phyloP scores from a whole-genome alignment of 169 alveolate genomes.

The Plasmodium sp. region DNA sequence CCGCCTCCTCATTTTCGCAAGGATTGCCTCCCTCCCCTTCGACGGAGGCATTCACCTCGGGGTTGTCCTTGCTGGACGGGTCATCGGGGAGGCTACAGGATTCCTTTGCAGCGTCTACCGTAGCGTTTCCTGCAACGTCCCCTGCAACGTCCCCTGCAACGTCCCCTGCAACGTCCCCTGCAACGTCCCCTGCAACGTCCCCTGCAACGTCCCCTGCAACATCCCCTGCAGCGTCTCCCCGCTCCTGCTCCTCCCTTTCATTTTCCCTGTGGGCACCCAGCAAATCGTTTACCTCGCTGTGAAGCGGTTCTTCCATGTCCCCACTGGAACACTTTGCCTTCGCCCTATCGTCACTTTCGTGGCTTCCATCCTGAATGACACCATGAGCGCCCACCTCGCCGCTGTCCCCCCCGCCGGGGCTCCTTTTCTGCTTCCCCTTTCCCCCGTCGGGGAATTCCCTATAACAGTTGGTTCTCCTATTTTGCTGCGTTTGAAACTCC shows the following conservation, averaged over 20 bases:
- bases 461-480: neutral
- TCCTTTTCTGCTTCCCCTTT: neutral
- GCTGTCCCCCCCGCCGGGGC: neutral
- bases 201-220: neutral
- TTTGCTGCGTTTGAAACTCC: neutral
- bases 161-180: neutral
- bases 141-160: neutral
- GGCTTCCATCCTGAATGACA: neutral
- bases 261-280: neutral
- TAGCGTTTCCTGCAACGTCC: too few relatives aligned
- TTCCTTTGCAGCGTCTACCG: constrained; percentile 4
- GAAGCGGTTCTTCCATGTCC: neutral
- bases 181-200: too few relatives aligned
- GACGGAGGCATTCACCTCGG: neutral
- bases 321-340: neutral
- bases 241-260: neutral
- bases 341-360: neutral
- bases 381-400: neutral
- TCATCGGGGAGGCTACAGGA: neutral
- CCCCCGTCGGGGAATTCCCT: neutral
- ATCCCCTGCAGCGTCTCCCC: neutral
- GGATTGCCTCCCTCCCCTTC: neutral
- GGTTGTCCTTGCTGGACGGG: neutral
- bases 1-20: neutral
- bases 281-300: neutral